A percentile compares a stretch with the other conserved stretches of the same genome.
These are phyloP conservation scores for Halophytophthora polymorphica DNA, from an alignment of 352 stramenopile genomes.

Conservation along the genomic window DNA sequence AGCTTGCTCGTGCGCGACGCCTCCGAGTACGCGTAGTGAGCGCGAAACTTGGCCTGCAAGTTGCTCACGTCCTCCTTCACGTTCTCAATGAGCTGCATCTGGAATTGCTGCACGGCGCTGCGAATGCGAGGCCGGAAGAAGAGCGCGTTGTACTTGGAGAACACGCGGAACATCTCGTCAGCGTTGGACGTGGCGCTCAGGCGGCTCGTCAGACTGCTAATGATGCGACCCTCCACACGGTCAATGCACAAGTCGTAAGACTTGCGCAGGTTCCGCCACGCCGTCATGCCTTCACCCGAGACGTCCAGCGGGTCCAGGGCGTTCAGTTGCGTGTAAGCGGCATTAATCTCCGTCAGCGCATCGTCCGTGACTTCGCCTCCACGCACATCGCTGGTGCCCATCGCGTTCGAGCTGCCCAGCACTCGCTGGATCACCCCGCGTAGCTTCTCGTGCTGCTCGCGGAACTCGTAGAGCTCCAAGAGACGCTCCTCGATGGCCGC, in stretches of 20 bases:
- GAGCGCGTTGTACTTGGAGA: constrained; percentile 98
- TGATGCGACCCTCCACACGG: constrained; percentile 90
- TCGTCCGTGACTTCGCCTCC: constrained; percentile 72
- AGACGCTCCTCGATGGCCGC: constrained; percentile 85
- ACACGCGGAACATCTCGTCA: constrained; percentile 96
- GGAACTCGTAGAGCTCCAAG: constrained; percentile 87
- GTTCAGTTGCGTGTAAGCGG: constrained; percentile 83
- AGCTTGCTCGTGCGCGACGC: constrained; percentile 93
- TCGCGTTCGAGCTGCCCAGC: constrained; percentile 46
- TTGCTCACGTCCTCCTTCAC: constrained; percentile 96
- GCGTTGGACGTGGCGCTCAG: constrained; percentile 89
- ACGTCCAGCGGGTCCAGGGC: constrained; percentile 84
- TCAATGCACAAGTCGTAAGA: constrained; percentile 91
- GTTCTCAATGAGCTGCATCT: constrained; percentile 98
- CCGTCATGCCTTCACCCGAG: constrained; percentile 69
- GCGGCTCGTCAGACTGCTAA: constrained; percentile 84
- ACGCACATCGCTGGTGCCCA: constrained; percentile 32
- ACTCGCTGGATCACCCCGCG: constrained; percentile 86
- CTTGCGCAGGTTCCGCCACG: constrained; percentile 87
- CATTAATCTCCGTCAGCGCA: constrained; percentile 85
- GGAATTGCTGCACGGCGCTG: constrained; percentile 97
- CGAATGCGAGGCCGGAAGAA: constrained; percentile 95
- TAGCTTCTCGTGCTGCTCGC: constrained; percentile 90
- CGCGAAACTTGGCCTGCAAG: constrained; percentile 94
- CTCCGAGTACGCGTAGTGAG: constrained; percentile 96